Conservation (phyloP, 2,329 filamentous ascomycete genomes). For the Furcasterigmium furcatum region DNA sequence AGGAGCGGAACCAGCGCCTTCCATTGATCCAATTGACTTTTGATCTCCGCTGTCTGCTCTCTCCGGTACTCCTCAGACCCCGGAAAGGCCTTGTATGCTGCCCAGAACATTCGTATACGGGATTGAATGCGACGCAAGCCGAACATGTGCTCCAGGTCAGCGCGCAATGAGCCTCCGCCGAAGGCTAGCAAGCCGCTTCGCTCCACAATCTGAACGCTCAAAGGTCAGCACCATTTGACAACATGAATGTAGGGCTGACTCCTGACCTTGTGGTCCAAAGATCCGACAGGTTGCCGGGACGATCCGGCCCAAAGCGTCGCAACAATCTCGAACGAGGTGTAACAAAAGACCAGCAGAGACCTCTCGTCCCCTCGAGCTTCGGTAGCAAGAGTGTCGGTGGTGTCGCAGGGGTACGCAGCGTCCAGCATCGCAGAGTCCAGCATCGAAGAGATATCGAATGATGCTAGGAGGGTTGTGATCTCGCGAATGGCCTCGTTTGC, state of each 20-base stretch:
- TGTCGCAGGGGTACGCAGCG: too few relatives aligned
- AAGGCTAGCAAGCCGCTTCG: neutral
- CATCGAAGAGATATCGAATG: neutral
- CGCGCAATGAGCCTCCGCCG: neutral
- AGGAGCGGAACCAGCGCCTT: constrained; percentile 3
- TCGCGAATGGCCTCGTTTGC: neutral
- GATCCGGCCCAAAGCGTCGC: neutral
- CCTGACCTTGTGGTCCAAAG: constrained; percentile 1
- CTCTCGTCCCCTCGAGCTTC: neutral
- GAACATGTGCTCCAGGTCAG: constrained; percentile 2
- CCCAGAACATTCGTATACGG: neutral
- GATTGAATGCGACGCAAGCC: neutral
- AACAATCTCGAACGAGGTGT: constrained; percentile 1
- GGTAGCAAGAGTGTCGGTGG: neutral
- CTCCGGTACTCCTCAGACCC: neutral
- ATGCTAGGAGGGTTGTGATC: neutral
- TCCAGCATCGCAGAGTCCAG: neutral
- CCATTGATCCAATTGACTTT: constrained; percentile 3
- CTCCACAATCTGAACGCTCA: constrained; percentile 1
- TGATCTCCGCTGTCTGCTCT: neutral
- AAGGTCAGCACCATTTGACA: too few relatives aligned
- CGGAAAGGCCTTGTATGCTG: too few relatives aligned
- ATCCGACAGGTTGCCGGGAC: neutral
- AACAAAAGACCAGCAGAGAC: constrained; percentile 3
- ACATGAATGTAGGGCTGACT: too few relatives aligned